Conservation (phyloP, 352 stramenopile species). For the Phytophthora tubulina region DNA sequence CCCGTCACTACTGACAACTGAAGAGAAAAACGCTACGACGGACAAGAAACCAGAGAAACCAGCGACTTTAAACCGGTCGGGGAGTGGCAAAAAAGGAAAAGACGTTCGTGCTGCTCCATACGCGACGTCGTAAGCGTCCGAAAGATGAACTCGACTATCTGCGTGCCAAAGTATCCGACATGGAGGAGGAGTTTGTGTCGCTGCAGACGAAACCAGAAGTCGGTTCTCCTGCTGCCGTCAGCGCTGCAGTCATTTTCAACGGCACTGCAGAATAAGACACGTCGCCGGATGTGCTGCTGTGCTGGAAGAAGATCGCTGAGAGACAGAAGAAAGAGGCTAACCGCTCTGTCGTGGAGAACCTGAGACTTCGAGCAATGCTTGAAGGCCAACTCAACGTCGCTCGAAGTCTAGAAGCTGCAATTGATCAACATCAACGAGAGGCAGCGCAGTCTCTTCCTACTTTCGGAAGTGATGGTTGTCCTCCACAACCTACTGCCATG, state of each 20-base stretch:
- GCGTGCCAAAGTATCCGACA: conserved; percentile 41
- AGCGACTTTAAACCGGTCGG: conserved; percentile 7
- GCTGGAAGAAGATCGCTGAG: conserved; percentile 44
- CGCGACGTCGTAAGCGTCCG: conserved; percentile 42
- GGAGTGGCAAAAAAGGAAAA: conserved; percentile 27
- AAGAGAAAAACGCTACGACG: not conserved
- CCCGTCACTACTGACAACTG: not conserved
- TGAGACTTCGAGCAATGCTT: conserved; percentile 41
- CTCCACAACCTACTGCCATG: conserved; percentile 1
- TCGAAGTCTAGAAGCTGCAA: conserved; percentile 40
- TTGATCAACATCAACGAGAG: conserved; percentile 45
- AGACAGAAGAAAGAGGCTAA: conserved; percentile 43
- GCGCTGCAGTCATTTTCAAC: conserved; percentile 24
- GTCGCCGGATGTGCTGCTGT: conserved; percentile 25
- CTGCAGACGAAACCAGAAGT: conserved; percentile 23
- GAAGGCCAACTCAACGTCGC: conserved; percentile 45
- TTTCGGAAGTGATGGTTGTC: not conserved
- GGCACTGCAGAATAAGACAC: not conserved
- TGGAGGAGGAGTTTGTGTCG: conserved; percentile 41
- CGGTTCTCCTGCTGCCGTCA: conserved; percentile 19
- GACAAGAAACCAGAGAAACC: conserved; percentile 8
- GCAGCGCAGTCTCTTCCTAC: conserved; percentile 30
- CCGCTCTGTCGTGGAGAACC: conserved; percentile 40
- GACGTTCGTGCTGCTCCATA: conserved; percentile 28
- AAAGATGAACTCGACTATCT: conserved; percentile 56